phyloP scores from a whole-genome alignment of 2,329 filamentous ascomycete genomes.

The Pseudogymnoascus destructans region DNA sequence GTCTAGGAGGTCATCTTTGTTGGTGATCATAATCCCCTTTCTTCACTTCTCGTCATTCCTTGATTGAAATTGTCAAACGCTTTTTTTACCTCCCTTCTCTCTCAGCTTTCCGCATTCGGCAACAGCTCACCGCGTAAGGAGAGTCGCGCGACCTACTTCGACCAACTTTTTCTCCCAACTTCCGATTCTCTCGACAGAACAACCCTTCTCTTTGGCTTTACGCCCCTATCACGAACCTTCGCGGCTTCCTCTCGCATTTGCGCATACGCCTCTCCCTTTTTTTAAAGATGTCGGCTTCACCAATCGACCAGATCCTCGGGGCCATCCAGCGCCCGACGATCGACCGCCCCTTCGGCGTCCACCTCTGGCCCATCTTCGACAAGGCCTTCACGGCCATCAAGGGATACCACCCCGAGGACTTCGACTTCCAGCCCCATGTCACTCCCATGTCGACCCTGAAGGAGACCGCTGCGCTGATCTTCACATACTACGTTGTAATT shows the following conservation, averaged over 20 bases:
- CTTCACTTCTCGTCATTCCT: conserved; percentile 31
- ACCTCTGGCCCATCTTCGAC: conserved; percentile 90
- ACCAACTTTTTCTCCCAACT: conserved; percentile 9
- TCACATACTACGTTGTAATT: conserved; percentile 85
- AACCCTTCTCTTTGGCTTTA: conserved; percentile 10
- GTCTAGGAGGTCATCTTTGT: conserved; percentile 15
- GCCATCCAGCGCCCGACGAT: conserved; percentile 61
- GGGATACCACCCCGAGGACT: conserved; percentile 77
- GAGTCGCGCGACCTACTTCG: conserved; percentile 11
- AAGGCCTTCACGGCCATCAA: conserved; percentile 63
- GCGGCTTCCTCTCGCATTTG: neutral
- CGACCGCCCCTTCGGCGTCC: conserved; percentile 82
- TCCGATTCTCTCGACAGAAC: conserved; percentile 13
- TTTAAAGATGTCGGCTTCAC: conserved; percentile 11
- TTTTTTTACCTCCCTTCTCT: conserved; percentile 11
- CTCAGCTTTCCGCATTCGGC: conserved; percentile 7
- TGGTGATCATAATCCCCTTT: conserved; percentile 13
- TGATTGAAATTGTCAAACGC: conserved; percentile 19
- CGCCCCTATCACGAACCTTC: conserved; percentile 9
- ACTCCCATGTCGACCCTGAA: conserved; percentile 86
- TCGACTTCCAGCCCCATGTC: conserved; percentile 66
- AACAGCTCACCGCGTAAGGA: conserved; percentile 7
- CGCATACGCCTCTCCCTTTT: neutral
- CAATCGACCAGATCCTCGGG: conserved; percentile 29
- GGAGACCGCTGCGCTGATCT: conserved; percentile 65